Conservation (phyloP, 1,139 yeast species). For the Pichia sp. region DNA sequence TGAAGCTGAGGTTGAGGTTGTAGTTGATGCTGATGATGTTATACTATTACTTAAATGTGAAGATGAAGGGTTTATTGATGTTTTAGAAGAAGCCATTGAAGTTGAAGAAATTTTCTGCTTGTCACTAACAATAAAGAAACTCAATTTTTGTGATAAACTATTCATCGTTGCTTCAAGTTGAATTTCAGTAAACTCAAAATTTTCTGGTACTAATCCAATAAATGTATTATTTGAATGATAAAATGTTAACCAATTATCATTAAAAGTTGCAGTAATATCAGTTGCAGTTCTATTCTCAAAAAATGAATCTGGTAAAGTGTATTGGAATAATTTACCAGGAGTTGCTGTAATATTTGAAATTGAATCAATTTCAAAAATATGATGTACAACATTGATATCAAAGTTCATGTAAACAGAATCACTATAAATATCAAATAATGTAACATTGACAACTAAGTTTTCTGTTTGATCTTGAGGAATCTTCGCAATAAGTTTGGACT, state of each 20-base stretch:
- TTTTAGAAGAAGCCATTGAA: neutral
- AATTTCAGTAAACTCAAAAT: constrained; percentile 45
- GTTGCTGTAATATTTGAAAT: constrained; percentile 63
- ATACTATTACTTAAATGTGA: too few relatives aligned
- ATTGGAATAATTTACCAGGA: constrained; percentile 49
- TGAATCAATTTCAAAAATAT: constrained; percentile 46
- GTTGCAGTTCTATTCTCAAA: constrained; percentile 52
- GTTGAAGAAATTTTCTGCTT: constrained; percentile 1
- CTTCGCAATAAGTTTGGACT: constrained; percentile 47
- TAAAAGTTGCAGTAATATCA: constrained; percentile 38
- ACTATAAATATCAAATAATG: constrained; percentile 53
- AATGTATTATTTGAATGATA: constrained; percentile 56
- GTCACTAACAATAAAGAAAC: constrained; percentile 41
- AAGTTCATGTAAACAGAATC: constrained; percentile 57
- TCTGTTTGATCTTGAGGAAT: constrained; percentile 44
- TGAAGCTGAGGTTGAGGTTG: neutral
- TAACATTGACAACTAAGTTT: constrained; percentile 41
- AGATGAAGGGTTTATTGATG: neutral
- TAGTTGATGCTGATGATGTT: neutral
- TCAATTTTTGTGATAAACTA: constrained; percentile 36
- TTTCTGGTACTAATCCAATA: constrained; percentile 57
- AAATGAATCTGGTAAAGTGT: constrained; percentile 43
- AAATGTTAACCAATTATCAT: constrained; percentile 59
- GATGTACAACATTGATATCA: constrained; percentile 40
- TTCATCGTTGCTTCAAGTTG: constrained; percentile 44